Base-by-base conservation (phyloP, 1,284 basidiomycete genomes). In the Boletus semigastroideus region DNA sequence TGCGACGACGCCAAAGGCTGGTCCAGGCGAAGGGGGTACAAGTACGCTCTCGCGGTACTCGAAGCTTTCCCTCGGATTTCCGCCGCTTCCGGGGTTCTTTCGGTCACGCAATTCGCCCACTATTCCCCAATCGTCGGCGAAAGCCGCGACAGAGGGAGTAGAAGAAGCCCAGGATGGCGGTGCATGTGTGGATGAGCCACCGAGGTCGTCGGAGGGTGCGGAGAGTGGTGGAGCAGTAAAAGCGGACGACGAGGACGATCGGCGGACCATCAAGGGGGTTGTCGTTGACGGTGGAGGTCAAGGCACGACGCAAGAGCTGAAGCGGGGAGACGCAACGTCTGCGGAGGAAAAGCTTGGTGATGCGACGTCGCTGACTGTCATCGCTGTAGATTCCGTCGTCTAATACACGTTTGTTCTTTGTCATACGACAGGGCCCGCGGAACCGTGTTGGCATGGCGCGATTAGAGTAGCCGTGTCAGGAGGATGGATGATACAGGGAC, bases 71-170 rank as follows among this genome's bases (percentile, higher is more conserved):
- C 71, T 86, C 60, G 82, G 78, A 57, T 74, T 87, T 59, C 77
- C 80, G 51, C 83, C 83, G 16, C 74, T 87, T 34, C 74, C 84
- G 25, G 84, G 80, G 22, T 84, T 89, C 63, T 74, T 87, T 45
- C 78, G 84, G 33, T 72, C 76, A 34, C 79, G 83, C 41, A 77
- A 84, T 61, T 77, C 83, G 20, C 79, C 81, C 37, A 68, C 72
- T 28, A 63, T 51, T 48, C 46, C 46, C 12, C 61, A 55, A 14
- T 30, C 48, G 28, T 49, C 55, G 40, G 49, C 30, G 47, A 67
- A 56, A 52, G 45, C 45, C 31, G 56, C 48, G 38, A 55, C 60
- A 28, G 65, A 67, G 22, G 59, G 63, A 47, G 63, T 55, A 30
- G 70, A 70, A 50, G 65, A 62, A 48, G 57, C n/a, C 5, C 42